Percentiles rank a stretch among this genome's conserved stretches.
These are phyloP conservation scores for Penicillium hesseltinei DNA, from an alignment of 2,329 filamentous ascomycete genomes.

Conservation along the genomic window DNA sequence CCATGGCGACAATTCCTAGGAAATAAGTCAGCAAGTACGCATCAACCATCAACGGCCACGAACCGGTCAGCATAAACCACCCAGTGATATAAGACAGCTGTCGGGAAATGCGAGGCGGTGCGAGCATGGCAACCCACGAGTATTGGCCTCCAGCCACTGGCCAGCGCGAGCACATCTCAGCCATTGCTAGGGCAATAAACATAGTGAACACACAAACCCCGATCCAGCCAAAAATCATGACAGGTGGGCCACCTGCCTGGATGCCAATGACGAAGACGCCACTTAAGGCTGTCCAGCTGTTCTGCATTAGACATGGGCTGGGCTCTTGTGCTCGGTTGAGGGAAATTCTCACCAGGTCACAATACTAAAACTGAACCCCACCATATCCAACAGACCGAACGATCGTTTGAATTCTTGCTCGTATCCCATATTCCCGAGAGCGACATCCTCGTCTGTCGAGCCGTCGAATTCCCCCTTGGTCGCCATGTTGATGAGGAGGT, in stretches of 20 bases:
- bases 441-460: slow-evolving; percentile 24
- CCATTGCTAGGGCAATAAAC: slow-evolving; percentile 55
- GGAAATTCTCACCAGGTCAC: slow-evolving; percentile 45
- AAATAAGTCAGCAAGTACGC: background rate
- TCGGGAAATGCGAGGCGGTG: slow-evolving; percentile 46
- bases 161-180: slow-evolving; percentile 55
- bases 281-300: slow-evolving; percentile 53
- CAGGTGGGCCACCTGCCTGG: slow-evolving; percentile 53
- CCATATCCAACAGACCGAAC: slow-evolving; percentile 55
- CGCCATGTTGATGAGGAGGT: background rate
- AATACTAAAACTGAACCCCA: slow-evolving; percentile 57
- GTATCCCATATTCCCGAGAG: slow-evolving; percentile 33
- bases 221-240: slow-evolving; percentile 59
- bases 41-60: background rate
- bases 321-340: background rate
- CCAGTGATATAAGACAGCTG: slow-evolving; percentile 44
- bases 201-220: slow-evolving; percentile 50
- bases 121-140: slow-evolving; percentile 55
- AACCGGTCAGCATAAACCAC: slow-evolving; percentile 48
- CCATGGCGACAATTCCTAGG: slow-evolving; percentile 45
- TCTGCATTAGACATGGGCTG: background rate
- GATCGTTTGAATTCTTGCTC: slow-evolving; percentile 53
- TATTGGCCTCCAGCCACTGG: slow-evolving; percentile 56
- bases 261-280: slow-evolving; percentile 56
- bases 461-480: slow-evolving; percentile 10